These are phyloP conservation scores for Meripilus lineatus DNA, from an alignment of 1,284 basidiomycete species.

Conservation along the genomic window DNA sequence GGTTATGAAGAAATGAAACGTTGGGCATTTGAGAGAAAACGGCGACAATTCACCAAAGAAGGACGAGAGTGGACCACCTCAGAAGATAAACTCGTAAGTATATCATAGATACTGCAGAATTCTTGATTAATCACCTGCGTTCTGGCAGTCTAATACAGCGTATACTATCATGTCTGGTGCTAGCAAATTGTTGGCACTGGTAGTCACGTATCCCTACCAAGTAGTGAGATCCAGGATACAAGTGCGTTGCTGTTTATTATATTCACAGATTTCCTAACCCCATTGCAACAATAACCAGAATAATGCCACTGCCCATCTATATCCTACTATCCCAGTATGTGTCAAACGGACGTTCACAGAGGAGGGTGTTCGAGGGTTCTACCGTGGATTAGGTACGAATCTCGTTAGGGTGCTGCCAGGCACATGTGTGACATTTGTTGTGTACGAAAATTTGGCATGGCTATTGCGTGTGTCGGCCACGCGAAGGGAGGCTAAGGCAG, in stretches of 20 bases:
- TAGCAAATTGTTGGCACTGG: slow-evolving; percentile 85
- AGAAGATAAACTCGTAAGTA: slow-evolving; percentile 79
- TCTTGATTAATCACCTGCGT: slow-evolving; percentile 1
- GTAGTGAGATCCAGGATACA: slow-evolving; percentile 94
- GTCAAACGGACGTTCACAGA: slow-evolving; percentile 76
- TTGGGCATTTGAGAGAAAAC: slow-evolving; percentile 79
- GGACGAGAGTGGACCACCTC: slow-evolving; percentile 64
- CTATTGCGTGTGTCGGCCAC: slow-evolving; percentile 60
- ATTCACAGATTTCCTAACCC: background rate
- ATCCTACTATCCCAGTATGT: slow-evolving; percentile 79
- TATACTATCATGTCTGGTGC: slow-evolving; percentile 92
- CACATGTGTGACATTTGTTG: slow-evolving; percentile 97
- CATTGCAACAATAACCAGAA: slow-evolving; percentile 36
- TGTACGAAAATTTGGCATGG: slow-evolving; percentile 95
- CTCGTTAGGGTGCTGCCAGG: slow-evolving; percentile 94
- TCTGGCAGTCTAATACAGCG: slow-evolving; percentile 75
- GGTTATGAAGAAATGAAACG: slow-evolving; percentile 95
- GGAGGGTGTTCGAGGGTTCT: slow-evolving; percentile 87
- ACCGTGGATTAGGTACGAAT: slow-evolving; percentile 95
- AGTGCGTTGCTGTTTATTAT: slow-evolving; percentile 37
- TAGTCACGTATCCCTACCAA: slow-evolving; percentile 94
- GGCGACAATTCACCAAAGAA: slow-evolving; percentile 48
- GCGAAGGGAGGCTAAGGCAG: no score
- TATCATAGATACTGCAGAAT: background rate
- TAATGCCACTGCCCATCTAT: slow-evolving; percentile 56